phyloP scores from a whole-genome alignment of 805 yeast genomes.

The Deakozyma indianensis region DNA sequence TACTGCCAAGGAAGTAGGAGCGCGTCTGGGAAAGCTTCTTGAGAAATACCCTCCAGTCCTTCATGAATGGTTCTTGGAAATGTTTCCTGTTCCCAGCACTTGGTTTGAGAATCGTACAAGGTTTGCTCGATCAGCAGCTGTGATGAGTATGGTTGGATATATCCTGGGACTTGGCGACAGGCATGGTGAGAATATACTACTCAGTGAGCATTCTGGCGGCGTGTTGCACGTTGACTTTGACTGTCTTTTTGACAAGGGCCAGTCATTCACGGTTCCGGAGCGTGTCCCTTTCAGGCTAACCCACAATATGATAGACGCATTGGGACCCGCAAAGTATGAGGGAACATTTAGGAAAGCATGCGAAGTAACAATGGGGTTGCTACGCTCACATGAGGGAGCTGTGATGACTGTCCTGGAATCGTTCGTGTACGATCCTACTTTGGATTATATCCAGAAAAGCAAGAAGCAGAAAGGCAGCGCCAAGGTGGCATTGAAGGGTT shows the following conservation, averaged over 20 bases:
- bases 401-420: constrained; percentile 86
- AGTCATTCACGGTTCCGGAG: constrained; percentile 64
- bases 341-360: constrained; percentile 78
- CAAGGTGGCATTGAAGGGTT: constrained; percentile 44
- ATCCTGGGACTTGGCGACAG: constrained; percentile 91
- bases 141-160: constrained; percentile 95
- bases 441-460: constrained; percentile 45
- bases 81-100: constrained; percentile 73
- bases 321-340: constrained; percentile 79
- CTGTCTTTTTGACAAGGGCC: constrained; percentile 75
- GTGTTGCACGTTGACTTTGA: constrained; percentile 93
- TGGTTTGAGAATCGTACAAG: constrained; percentile 75
- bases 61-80: constrained; percentile 76
- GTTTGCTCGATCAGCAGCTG: constrained; percentile 73
- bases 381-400: constrained; percentile 68
- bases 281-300: constrained; percentile 90
- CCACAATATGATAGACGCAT: constrained; percentile 74
- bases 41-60: constrained; percentile 35
- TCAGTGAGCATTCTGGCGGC: constrained; percentile 60
- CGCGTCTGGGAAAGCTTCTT: constrained; percentile 22
- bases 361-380: constrained; percentile 62
- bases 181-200: constrained; percentile 81
- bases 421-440: constrained; percentile 80
- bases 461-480: constrained; percentile 27
- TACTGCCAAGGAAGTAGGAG: constrained; percentile 21